Evolutionary conservation across 2,329 filamentous ascomycete genomes (phyloP).

Genomic region (Clarireedia paspali): DNA sequence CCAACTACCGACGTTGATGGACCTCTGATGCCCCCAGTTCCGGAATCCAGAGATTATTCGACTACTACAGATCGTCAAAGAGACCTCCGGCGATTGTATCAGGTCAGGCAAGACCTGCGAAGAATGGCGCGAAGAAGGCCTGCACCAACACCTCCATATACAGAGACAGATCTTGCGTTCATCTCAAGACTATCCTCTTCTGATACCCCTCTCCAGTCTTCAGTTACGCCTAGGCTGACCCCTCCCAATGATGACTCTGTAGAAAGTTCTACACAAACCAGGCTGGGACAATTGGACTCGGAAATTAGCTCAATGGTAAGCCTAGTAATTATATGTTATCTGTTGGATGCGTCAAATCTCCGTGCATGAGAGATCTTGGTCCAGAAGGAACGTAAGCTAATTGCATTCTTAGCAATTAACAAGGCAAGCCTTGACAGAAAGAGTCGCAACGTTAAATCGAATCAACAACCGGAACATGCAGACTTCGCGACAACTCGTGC

Average conservation of each 20-base stretch:
- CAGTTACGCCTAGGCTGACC: conserved; percentile 9
- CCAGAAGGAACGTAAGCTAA: background rate
- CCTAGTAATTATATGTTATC: background rate
- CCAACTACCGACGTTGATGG: conserved; percentile 12
- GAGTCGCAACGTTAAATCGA: background rate
- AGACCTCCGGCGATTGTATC: conserved; percentile 15
- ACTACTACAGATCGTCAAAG: conserved; percentile 11
- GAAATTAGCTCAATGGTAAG: background rate
- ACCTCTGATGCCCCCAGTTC: conserved; percentile 25
- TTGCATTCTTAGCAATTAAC: background rate
- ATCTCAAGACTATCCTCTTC: conserved; percentile 11
- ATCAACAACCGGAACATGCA: background rate
- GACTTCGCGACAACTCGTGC: background rate
- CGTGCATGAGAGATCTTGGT: background rate
- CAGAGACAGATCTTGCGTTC: conserved; percentile 16
- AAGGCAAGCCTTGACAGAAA: conserved; percentile 12
- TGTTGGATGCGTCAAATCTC: background rate
- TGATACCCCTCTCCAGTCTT: conserved; percentile 13
- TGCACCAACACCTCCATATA: conserved; percentile 21
- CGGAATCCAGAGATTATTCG: conserved; percentile 19
- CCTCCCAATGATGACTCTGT: background rate
- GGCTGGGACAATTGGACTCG: background rate
- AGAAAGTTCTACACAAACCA: background rate
- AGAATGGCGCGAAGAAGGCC: conserved; percentile 18
- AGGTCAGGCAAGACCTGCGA: conserved; percentile 16